These are phyloP conservation scores for Colletotrichum somersetense DNA, from an alignment of 2,329 filamentous ascomycete genomes.

Conservation along the genomic window DNA sequence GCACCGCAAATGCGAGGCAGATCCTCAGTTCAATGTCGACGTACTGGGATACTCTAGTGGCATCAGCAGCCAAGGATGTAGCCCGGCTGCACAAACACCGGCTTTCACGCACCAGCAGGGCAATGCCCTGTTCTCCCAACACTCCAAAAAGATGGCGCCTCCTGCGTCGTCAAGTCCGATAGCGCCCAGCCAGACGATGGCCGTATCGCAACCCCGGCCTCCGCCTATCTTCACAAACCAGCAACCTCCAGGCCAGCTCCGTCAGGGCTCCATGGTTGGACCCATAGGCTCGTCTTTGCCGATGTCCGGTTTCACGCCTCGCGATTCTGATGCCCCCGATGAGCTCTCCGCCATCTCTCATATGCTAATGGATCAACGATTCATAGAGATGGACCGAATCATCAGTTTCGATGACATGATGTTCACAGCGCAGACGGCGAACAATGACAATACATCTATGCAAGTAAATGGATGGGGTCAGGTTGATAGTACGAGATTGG, in stretches of 20 bases:
- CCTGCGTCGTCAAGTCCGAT: not conserved
- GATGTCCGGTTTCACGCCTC: slow-evolving; percentile 18
- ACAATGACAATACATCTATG: slow-evolving; percentile 5
- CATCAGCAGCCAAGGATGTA: slow-evolving; percentile 27
- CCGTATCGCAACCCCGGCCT: slow-evolving; percentile 5
- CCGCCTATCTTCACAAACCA: slow-evolving; percentile 16
- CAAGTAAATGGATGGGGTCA: slow-evolving; percentile 31
- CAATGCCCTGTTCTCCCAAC: slow-evolving; percentile 22
- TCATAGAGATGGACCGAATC: slow-evolving; percentile 51
- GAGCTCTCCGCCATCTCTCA: slow-evolving; percentile 50
- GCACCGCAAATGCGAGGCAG: slow-evolving; percentile 33
- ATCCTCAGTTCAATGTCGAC: slow-evolving; percentile 39
- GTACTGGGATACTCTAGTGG: slow-evolving; percentile 43
- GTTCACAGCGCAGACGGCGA: slow-evolving; percentile 45
- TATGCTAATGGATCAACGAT: slow-evolving; percentile 49
- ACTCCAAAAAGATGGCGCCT: not conserved
- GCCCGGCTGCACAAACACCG: slow-evolving; percentile 25
- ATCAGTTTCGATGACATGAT: slow-evolving; percentile 54
- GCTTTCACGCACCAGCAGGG: slow-evolving; percentile 34
- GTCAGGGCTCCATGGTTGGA: slow-evolving; percentile 22
- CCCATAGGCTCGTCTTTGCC: slow-evolving; percentile 26
- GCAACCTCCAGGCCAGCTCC: slow-evolving; percentile 16
- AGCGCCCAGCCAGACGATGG: not conserved
- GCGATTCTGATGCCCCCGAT: slow-evolving; percentile 41
- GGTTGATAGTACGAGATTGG: slow-evolving; percentile 27